phyloP scores from a whole-genome alignment of 2,329 filamentous ascomycete species.

The Zymoseptoria tritici region DNA sequence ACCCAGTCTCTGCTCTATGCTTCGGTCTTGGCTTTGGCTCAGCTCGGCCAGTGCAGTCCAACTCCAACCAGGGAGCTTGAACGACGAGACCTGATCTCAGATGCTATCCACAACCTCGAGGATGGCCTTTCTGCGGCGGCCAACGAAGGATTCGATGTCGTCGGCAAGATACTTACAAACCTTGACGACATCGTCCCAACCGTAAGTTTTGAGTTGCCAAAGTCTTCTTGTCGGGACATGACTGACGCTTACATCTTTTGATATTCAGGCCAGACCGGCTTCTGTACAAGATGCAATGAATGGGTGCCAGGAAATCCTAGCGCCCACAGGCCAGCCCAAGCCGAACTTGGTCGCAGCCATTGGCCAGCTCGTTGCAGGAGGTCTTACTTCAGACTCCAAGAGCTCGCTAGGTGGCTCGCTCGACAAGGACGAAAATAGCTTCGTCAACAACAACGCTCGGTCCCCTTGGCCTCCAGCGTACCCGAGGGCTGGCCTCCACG shows the following conservation, averaged over 20 bases:
- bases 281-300: not conserved
- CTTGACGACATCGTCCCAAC: not conserved
- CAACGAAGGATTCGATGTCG: not conserved
- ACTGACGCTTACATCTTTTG: not conserved
- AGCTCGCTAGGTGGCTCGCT: not conserved
- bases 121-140: not conserved
- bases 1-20: not conserved
- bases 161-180: not conserved
- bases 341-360: conserved; percentile 23
- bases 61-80: not conserved
- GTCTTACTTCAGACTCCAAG: conserved; percentile 20
- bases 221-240: not conserved
- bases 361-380: conserved; percentile 22
- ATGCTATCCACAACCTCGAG: not conserved
- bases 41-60: not conserved
- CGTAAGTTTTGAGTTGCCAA: not conserved
- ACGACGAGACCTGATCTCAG: not conserved
- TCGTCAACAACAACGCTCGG: conserved; percentile 21
- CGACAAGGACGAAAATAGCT: conserved; percentile 17
- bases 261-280: not conserved
- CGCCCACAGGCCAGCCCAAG: conserved; percentile 9
- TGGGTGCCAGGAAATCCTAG: not conserved
- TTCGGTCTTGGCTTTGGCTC: not conserved
- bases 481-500: conserved; percentile 31
- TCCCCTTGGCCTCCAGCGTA: conserved; percentile 26